Conservation (phyloP, 164 flowering plant genomes). For the Magnolia changhungtana region DNA sequence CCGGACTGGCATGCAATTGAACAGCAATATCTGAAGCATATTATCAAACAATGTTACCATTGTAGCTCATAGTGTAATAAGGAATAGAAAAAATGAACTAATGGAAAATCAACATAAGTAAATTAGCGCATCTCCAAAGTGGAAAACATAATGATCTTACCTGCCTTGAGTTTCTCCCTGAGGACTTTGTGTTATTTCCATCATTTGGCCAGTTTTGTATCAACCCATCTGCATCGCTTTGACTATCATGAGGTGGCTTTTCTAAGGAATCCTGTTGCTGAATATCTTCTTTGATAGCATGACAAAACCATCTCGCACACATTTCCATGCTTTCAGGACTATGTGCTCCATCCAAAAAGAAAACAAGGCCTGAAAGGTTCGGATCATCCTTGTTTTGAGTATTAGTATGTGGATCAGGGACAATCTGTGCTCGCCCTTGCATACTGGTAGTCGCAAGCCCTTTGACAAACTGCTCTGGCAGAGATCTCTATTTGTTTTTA, state of each 20-base stretch:
- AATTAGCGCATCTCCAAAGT: not conserved
- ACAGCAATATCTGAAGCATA: conserved; percentile 73
- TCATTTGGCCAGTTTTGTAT: conserved; percentile 17
- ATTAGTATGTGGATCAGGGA: conserved; percentile 44
- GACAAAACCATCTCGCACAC: conserved; percentile 86
- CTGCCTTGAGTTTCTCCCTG: conserved; percentile 39
- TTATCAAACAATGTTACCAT: conserved; percentile 2
- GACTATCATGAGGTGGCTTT: conserved; percentile 20
- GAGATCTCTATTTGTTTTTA: conserved; percentile 39
- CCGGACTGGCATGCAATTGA: conserved; percentile 94
- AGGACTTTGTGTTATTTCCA: not conserved
- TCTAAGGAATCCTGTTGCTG: conserved; percentile 18
- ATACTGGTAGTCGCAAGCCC: conserved; percentile 74
- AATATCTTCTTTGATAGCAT: conserved; percentile 49
- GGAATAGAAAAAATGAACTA: not conserved
- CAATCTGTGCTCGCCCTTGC: conserved; percentile 93
- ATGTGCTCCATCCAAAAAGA: conserved; percentile 96
- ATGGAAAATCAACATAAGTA: not conserved
- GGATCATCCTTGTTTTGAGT: conserved; percentile 22
- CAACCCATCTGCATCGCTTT: conserved; percentile 27
- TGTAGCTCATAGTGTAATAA: not conserved
- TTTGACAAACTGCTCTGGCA: conserved; percentile 74
- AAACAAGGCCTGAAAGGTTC: conserved; percentile 52
- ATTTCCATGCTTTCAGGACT: conserved; percentile 98
- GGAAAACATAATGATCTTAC: conserved; percentile 24